Evolutionary conservation across 352 stramenopile genomes (phyloP).

Genomic region (Phytophthora fragariae): DNA sequence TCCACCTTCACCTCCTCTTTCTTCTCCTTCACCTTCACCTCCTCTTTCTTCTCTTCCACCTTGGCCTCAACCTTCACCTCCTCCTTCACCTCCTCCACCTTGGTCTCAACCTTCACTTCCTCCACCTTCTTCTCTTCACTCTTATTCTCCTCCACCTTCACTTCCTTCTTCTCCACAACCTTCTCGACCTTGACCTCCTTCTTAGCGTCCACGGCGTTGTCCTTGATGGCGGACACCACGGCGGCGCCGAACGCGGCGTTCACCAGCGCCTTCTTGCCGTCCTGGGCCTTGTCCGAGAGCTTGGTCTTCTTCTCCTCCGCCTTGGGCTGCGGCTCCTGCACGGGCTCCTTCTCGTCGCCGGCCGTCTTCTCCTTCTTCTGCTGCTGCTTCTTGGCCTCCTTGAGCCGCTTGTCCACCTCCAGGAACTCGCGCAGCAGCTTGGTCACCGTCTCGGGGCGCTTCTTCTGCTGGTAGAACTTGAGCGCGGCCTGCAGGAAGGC

Average conservation of each 20-base stretch:
- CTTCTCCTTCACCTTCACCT: background rate
- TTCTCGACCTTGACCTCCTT: constrained; percentile 13
- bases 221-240: constrained; percentile 41
- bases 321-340: constrained; percentile 28
- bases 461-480: constrained; percentile 41
- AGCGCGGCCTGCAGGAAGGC: constrained; percentile 62
- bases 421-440: constrained; percentile 60
- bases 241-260: constrained; percentile 37
- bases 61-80: background rate
- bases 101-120: constrained; percentile 12
- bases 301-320: constrained; percentile 15
- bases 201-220: constrained; percentile 38
- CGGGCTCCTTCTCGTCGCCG: constrained; percentile 38
- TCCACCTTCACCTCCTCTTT: constrained; percentile 17
- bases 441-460: constrained; percentile 39
- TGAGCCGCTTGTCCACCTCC: constrained; percentile 44
- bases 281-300: constrained; percentile 33
- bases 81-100: constrained; percentile 5
- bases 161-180: constrained; percentile 6
- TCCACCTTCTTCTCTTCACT: constrained; percentile 16
- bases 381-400: constrained; percentile 19
- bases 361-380: constrained; percentile 31
- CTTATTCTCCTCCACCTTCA: constrained; percentile 16
- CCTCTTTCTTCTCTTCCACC: constrained; percentile 7
- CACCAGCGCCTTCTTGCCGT: constrained; percentile 42